These are phyloP conservation scores for Balamuthia mandrillaris DNA, from an alignment of 208 protist species.

Conservation along the genomic window DNA sequence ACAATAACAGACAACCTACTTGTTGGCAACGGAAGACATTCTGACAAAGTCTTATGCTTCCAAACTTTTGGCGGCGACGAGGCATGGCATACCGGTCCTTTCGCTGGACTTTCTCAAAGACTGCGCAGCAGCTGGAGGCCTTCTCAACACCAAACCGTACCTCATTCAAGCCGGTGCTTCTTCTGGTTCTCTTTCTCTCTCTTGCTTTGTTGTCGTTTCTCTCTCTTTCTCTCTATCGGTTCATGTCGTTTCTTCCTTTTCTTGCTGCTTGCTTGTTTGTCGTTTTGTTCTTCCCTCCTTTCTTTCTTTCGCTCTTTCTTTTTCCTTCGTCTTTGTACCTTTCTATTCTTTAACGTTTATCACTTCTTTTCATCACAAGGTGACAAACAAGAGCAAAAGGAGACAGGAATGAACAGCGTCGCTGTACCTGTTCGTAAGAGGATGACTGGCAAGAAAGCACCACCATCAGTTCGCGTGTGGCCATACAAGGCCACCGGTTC, in stretches of 20 bases:
- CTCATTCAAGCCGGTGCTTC: neutral
- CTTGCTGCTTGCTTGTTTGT: no score
- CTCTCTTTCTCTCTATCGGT: no score
- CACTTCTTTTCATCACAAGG: no score
- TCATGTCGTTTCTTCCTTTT: no score
- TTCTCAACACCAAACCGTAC: neutral
- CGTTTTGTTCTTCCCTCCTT: no score
- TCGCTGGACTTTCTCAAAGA: conserved; percentile 25
- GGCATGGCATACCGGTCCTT: conserved; percentile 5
- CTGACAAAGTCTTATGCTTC: conserved; percentile 2
- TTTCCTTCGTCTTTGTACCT: no score
- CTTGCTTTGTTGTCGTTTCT: no score
- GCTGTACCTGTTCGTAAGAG: neutral
- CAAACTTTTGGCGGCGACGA: neutral
- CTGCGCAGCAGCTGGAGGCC: neutral
- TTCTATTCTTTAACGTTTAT: no score
- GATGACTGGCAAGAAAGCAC: neutral
- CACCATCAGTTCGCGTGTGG: neutral
- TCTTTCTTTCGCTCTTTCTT: no score
- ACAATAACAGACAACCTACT: neutral
- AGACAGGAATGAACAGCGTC: neutral
- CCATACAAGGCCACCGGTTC: conserved; percentile 9
- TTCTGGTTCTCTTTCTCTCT: no score
- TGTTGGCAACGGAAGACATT: conserved; percentile 7
- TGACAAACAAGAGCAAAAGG: no score